Percentiles rank a stretch among this genome's conserved stretches.
Conservation (phyloP, 352 stramenopile genomes). For the Pythium rishiriense region DNA sequence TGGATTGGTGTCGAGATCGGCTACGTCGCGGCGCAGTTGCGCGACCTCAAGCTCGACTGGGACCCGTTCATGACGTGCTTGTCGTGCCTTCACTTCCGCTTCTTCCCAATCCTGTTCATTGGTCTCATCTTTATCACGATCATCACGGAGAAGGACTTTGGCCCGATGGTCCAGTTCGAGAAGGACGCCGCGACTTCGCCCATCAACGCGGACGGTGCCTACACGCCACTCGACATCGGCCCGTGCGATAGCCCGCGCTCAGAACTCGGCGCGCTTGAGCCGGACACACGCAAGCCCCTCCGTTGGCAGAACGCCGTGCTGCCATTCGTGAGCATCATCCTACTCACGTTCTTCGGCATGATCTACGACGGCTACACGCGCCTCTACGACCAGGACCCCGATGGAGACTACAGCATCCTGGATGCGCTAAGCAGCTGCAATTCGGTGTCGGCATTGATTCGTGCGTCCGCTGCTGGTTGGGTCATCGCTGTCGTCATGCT, state of each 20-base stretch:
- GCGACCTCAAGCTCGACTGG: constrained; percentile 78
- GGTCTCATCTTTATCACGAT: constrained; percentile 91
- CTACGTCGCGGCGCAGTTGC: constrained; percentile 79
- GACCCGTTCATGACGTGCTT: constrained; percentile 88
- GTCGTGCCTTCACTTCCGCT: constrained; percentile 82
- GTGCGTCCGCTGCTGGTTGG: constrained; percentile 75
- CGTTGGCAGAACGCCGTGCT: constrained; percentile 87
- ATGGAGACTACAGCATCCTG: constrained; percentile 52
- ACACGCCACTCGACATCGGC: constrained; percentile 58
- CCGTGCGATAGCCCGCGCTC: constrained; percentile 72
- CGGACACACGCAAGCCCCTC: constrained; percentile 68
- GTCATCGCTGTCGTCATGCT: constrained; percentile 69
- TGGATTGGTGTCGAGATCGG: constrained; percentile 91
- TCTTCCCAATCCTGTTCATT: constrained; percentile 89
- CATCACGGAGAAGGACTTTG: constrained; percentile 87
- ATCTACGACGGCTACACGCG: constrained; percentile 76
- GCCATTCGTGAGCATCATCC: constrained; percentile 81
- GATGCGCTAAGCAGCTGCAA: constrained; percentile 80
- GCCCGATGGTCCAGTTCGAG: constrained; percentile 86
- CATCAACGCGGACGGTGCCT: constrained; percentile 55
- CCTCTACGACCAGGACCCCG: constrained; percentile 47
- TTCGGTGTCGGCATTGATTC: constrained; percentile 77
- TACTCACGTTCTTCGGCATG: constrained; percentile 86
- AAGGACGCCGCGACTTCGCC: constrained; percentile 76
- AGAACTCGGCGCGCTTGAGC: constrained; percentile 67